Evolutionary conservation across 2,329 filamentous ascomycete genomes (phyloP).

Genomic region (Pochonia chlamydosporia): DNA sequence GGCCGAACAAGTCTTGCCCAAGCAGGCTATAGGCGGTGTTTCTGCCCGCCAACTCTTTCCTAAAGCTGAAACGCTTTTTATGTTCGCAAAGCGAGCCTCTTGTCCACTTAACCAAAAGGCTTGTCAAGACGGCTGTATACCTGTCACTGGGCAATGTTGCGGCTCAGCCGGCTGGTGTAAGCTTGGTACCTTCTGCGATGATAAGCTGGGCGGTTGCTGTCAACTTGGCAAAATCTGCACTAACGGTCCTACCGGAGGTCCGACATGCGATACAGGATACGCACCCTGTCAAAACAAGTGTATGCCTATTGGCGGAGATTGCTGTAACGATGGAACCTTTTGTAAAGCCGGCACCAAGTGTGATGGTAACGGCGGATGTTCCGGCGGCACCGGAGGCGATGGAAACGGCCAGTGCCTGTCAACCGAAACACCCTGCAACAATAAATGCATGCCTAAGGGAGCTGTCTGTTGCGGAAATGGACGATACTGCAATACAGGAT

Average conservation of each 20-base stretch:
- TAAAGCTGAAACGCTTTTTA: background rate
- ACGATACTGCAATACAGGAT: background rate
- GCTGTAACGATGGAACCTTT: constrained; percentile 3
- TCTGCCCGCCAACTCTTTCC: background rate
- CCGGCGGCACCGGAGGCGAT: background rate
- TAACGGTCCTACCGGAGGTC: background rate
- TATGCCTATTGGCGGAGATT: constrained; percentile 1
- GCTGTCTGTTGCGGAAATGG: constrained; percentile 1
- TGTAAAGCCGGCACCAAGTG: constrained; percentile 2
- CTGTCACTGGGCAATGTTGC: background rate
- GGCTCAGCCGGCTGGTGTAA: background rate
- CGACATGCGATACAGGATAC: background rate
- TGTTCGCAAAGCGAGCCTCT: background rate
- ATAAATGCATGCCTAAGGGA: background rate
- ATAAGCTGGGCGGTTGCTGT: background rate
- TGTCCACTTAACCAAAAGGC: background rate
- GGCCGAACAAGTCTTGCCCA: background rate
- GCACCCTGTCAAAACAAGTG: background rate
- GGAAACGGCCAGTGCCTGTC: background rate
- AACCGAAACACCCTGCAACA: background rate
- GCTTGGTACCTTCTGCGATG: background rate
- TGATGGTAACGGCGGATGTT: background rate
- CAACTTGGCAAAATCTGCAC: background rate
- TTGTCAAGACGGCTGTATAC: constrained; percentile 2
- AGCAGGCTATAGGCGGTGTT: background rate